phyloP scores from a whole-genome alignment of 352 stramenopile species.

The Hyaloperonospora brassicae region DNA sequence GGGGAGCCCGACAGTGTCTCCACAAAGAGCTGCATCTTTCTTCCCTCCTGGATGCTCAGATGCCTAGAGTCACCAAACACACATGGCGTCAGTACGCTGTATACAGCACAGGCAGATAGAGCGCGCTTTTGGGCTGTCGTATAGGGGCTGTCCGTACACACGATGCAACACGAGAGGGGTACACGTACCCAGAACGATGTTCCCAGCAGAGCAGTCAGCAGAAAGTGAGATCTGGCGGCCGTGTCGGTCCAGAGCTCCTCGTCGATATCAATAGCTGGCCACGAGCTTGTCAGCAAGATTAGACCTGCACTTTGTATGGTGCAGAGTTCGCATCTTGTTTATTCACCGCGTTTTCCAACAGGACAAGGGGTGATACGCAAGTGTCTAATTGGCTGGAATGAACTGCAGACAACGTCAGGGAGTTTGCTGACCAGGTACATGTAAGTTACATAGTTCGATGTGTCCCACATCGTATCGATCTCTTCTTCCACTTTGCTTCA shows the following conservation, averaged over 20 bases:
- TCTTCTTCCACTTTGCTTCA: too few species aligned
- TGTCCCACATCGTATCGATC: too few species aligned
- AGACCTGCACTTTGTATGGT: conserved; percentile 7
- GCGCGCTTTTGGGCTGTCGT: too few species aligned
- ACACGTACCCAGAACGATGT: conserved; percentile 55
- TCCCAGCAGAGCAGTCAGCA: conserved; percentile 88
- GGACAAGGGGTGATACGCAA: too few species aligned
- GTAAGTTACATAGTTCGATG: too few species aligned
- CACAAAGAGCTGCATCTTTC: conserved; percentile 92
- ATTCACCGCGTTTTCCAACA: too few species aligned
- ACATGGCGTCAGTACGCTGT: neutral
- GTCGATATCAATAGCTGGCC: conserved; percentile 7
- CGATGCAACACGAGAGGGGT: neutral
- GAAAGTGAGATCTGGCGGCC: conserved; percentile 60
- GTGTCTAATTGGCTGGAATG: too few species aligned
- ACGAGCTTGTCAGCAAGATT: conserved; percentile 5
- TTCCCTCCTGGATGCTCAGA: conserved; percentile 90
- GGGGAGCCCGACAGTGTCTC: conserved; percentile 80
- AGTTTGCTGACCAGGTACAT: too few species aligned
- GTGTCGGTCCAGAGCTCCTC: neutral
- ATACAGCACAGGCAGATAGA: neutral
- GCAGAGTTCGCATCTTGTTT: conserved; percentile 6
- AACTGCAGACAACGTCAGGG: too few species aligned
- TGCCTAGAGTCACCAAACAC: conserved; percentile 32
- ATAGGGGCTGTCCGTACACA: too few species aligned